A percentile compares a stretch with the other conserved stretches of the same genome.
Conservation (phyloP, 2,329 filamentous ascomycete species). For the Shiraia bambusicola region DNA sequence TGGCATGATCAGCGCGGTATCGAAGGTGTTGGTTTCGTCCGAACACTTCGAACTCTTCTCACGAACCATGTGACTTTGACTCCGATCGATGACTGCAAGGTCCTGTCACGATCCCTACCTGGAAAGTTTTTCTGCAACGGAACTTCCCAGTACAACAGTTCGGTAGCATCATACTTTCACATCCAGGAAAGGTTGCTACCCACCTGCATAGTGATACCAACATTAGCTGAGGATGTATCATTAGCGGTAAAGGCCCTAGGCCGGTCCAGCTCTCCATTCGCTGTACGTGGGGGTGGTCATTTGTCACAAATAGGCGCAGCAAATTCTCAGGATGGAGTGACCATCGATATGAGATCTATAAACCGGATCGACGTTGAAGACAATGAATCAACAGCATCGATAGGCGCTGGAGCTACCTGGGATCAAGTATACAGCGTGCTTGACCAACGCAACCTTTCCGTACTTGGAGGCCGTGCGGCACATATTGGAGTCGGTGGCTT, state of each 20-base stretch:
- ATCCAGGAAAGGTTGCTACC: neutral
- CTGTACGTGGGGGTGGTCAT: slow-evolving; percentile 5
- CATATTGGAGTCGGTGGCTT: slow-evolving; percentile 1
- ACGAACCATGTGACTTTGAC: no score
- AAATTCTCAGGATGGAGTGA: slow-evolving; percentile 12
- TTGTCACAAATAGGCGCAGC: slow-evolving; percentile 2
- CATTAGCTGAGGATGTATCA: neutral
- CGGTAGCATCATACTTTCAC: slow-evolving; percentile 1
- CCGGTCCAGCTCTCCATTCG: neutral
- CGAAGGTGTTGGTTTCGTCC: no score
- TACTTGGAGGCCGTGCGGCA: neutral
- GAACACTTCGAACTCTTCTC: no score
- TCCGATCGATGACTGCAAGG: neutral
- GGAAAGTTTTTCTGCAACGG: neutral
- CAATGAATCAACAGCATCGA: neutral
- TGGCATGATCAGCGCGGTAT: no score
- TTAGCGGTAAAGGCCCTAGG: neutral
- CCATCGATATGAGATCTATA: slow-evolving; percentile 5
- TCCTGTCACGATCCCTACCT: neutral
- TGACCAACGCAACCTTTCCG: neutral
- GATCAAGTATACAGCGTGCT: neutral
- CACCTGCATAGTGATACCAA: neutral
- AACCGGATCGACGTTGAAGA: neutral
- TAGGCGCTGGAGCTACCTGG: slow-evolving; percentile 1
- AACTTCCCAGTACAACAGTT: neutral